Conservation (phyloP, 2,329 filamentous ascomycete species). For the Bipolaris sorokiniana region DNA sequence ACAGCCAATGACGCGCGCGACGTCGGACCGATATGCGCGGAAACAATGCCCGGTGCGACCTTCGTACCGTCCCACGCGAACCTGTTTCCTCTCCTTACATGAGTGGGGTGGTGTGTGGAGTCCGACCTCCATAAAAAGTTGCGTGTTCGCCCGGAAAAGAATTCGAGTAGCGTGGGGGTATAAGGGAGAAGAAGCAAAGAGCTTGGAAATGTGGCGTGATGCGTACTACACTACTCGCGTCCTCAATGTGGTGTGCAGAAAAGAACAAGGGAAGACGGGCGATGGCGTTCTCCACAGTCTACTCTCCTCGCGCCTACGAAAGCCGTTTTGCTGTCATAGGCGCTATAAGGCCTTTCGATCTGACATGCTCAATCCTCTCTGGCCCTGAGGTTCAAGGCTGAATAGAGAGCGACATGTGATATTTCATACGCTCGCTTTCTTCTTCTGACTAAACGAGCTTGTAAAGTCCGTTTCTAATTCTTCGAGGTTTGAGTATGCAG, state of each 20-base stretch:
- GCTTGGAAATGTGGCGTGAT: too few species aligned
- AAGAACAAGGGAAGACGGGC: too few species aligned
- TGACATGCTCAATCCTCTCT: background rate
- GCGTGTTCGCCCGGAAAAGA: background rate
- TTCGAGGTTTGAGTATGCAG: slow-evolving; percentile 11
- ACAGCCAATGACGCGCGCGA: background rate
- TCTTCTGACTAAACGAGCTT: slow-evolving; percentile 25
- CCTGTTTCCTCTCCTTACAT: background rate
- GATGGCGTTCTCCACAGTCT: too few species aligned
- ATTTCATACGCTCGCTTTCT: slow-evolving; percentile 8
- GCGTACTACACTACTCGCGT: too few species aligned
- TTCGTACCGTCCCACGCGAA: background rate
- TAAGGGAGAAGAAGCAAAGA: too few species aligned
- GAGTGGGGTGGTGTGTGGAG: background rate
- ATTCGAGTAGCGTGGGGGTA: too few species aligned
- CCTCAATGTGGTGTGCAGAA: too few species aligned
- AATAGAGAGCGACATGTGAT: background rate
- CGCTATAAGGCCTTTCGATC: background rate
- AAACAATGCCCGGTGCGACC: background rate
- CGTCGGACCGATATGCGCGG: slow-evolving; percentile 2
- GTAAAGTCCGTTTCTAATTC: slow-evolving; percentile 43
- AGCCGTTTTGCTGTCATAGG: background rate
- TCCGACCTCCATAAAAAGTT: background rate
- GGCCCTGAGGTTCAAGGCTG: background rate
- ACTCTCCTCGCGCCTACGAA: too few species aligned